Evolutionary conservation across 306 rosid genomes (phyloP), one percentile per base, ranked within the genome.

Genomic region (Pyrus betulifolia): DNA sequence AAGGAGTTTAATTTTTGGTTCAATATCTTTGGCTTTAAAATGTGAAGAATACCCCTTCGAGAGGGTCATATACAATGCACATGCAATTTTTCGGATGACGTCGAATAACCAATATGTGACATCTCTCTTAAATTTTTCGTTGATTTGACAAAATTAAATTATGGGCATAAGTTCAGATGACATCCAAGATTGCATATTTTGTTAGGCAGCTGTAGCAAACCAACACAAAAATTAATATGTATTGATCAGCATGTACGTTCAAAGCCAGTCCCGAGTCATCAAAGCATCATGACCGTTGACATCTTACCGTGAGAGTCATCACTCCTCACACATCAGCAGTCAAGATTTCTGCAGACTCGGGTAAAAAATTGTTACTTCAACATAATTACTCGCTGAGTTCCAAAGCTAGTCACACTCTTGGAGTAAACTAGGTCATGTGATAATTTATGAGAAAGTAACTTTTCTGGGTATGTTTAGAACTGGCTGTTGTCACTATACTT

Each of bases 401-500:
- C 71, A 80, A 80, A 30, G 71, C 76, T 62, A 25, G 87, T 76
- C 83, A 33, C 76, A 77, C 69, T 85, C 88, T 72, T 81, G 18
- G 83, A 78, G 69, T 78, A 76, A 75, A 75, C 81, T 69, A 72
- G 84, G 72, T 76, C 87, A 74, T 78, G 78, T n/a, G 71, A 77
- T 67, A 68, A 84, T 28, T 77, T 79, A 85, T 88, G 79, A 60
- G 25, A 25, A 82, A 71, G 51, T 69, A 64, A 25, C 79, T 78
- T 67, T 23, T 79, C 60, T 13, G 25, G 79, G 66, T 31, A 25
- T 35, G 8, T 62, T 74, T 74, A 6, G 35, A 62, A 21, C 67
- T 25, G 52, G n/a, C 54, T 42, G 8, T 19, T 63, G 8, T 10
- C 8, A 30, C 13, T 44, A 14, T 12, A 3, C n/a, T 38, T 13